Evolutionary conservation across 495 filamentous ascomycete species (phyloP).

Genomic region (Lophiotrema nucula): DNA sequence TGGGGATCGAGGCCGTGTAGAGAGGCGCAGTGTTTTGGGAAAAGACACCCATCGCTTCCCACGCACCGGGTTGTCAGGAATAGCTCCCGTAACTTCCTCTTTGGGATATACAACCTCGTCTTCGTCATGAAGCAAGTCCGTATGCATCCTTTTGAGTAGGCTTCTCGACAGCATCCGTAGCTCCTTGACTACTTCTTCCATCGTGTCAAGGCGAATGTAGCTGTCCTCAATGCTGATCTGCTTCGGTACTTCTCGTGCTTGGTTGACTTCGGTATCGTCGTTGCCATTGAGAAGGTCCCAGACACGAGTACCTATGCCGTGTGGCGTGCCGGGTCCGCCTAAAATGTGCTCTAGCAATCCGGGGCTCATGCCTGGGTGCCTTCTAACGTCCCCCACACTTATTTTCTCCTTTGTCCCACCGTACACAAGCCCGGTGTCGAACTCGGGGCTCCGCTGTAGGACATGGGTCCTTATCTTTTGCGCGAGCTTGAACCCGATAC

Average conservation of each 20-base stretch:
- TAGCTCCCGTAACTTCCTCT: background rate
- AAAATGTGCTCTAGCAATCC: conserved; percentile 62
- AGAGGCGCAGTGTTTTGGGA: conserved; percentile 72
- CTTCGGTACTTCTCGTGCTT: conserved; percentile 69
- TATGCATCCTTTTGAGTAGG: conserved; percentile 73
- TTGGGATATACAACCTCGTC: conserved; percentile 35
- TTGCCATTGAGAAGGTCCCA: conserved; percentile 64
- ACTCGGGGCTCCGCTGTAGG: conserved; percentile 45
- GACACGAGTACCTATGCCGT: conserved; percentile 63
- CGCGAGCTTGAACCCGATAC: conserved; percentile 78
- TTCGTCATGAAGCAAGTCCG: conserved; percentile 64
- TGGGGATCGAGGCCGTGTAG: conserved; percentile 65
- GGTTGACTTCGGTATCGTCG: conserved; percentile 65
- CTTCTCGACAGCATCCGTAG: conserved; percentile 63
- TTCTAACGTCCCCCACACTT: conserved; percentile 65
- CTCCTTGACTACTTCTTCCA: conserved; percentile 62
- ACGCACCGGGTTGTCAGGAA: background rate
- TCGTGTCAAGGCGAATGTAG: conserved; percentile 64
- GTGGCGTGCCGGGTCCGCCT: conserved; percentile 63
- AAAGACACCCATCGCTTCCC: conserved; percentile 62
- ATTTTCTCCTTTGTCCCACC: conserved; percentile 55
- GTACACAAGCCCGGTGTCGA: conserved; percentile 45
- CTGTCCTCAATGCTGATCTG: conserved; percentile 96
- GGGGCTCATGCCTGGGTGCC: conserved; percentile 58
- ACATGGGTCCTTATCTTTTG: conserved; percentile 65